phyloP scores from a whole-genome alignment of 805 yeast genomes.

The Nakazawaea populi region DNA sequence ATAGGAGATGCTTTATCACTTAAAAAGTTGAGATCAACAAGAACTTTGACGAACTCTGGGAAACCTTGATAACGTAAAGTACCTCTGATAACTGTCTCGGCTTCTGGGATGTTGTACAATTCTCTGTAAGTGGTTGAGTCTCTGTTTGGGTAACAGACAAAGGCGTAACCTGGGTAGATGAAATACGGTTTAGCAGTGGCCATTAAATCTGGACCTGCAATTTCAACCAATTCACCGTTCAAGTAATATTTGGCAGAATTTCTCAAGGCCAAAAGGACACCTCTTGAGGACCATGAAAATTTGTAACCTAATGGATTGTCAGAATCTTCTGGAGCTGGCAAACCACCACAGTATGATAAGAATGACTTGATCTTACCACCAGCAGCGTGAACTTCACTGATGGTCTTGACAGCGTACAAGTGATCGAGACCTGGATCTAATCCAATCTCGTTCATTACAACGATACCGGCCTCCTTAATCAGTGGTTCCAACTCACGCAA shows the following conservation, averaged over 20 bases:
- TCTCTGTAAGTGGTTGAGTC: constrained; percentile 93
- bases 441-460: constrained; percentile 98
- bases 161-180: constrained; percentile 92
- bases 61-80: constrained; percentile 97
- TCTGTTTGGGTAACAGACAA: constrained; percentile 96
- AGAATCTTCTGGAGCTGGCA: constrained; percentile 96
- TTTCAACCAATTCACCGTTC: constrained; percentile 75
- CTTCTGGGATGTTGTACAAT: constrained; percentile 92
- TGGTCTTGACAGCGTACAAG: constrained; percentile 95
- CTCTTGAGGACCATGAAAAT: constrained; percentile 99
- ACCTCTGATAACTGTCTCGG: constrained; percentile 94
- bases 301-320: constrained; percentile 98
- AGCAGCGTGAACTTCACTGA: constrained; percentile 88
- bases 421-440: constrained; percentile 99
- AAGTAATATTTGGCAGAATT: constrained; percentile 87
- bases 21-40: constrained; percentile 91
- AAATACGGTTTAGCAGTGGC: constrained; percentile 90
- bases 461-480: constrained; percentile 90
- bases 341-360: constrained; percentile 97
- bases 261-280: constrained; percentile 92
- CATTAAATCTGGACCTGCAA: constrained; percentile 90
- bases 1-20: constrained; percentile 64
- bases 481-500: constrained; percentile 79
- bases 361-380: constrained; percentile 93
- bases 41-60: constrained; percentile 94